A percentile compares a stretch with the other conserved stretches of the same genome.
Evolutionary conservation across 441 rosid species (phyloP).

Genomic region (Adansonia grandidieri): DNA sequence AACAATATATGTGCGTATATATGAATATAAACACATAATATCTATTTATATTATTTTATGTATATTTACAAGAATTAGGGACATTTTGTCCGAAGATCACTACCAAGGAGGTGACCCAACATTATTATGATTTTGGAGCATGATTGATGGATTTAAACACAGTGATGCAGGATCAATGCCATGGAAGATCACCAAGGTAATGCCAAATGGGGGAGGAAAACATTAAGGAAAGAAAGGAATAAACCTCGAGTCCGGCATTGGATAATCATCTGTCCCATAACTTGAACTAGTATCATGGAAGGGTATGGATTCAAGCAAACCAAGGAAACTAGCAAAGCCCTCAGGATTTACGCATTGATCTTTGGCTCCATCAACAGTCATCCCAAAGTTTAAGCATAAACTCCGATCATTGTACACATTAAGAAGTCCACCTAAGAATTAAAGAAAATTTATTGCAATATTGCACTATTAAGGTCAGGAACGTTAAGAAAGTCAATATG

Average conservation of each 20-base stretch:
- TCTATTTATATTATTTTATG: neutral
- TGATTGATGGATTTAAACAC: neutral
- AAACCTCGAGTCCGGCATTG: conserved; percentile 70
- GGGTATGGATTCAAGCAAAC: conserved; percentile 87
- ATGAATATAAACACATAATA: neutral
- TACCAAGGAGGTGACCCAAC: neutral
- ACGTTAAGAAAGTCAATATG: neutral
- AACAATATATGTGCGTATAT: neutral
- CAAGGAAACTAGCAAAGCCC: conserved; percentile 77
- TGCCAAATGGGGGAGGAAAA: conserved; percentile 21
- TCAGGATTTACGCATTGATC: conserved; percentile 78
- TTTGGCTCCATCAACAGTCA: conserved; percentile 54
- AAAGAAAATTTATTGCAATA: conserved; percentile 7
- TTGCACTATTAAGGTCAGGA: conserved; percentile 12
- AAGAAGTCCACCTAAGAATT: conserved; percentile 52
- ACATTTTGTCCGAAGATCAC: conserved; percentile 8
- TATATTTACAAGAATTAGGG: neutral
- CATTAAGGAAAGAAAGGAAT: conserved; percentile 32
- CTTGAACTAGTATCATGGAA: conserved; percentile 67
- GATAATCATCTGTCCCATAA: conserved; percentile 60
- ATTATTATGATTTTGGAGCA: conserved; percentile 6
- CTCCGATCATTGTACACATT: conserved; percentile 50
- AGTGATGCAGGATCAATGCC: neutral
- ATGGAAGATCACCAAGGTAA: conserved; percentile 22
- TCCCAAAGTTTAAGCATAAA: conserved; percentile 65